Conservation (phyloP, 257 asterid genomes). For the Eucommia ulmoides region DNA sequence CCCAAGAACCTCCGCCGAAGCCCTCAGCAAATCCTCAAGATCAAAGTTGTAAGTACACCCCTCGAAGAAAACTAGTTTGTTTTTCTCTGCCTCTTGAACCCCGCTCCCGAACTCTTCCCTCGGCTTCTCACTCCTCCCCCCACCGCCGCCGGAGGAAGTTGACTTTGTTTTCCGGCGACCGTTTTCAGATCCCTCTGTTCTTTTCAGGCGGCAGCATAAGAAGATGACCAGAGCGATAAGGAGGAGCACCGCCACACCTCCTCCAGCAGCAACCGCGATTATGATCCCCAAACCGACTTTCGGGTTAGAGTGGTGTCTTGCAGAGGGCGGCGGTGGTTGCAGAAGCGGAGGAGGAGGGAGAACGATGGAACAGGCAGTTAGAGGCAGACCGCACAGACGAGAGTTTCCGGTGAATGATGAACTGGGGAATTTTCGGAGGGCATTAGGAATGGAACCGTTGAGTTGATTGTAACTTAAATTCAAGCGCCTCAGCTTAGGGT, state of each 20-base stretch:
- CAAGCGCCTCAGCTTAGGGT: conserved; percentile 33
- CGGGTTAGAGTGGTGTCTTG: conserved; percentile 16
- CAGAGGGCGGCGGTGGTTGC: conserved; percentile 16
- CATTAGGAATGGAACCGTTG: conserved; percentile 53
- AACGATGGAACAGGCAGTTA: conserved; percentile 34
- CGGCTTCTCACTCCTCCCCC: conserved; percentile 75
- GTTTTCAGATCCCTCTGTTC: conserved; percentile 22
- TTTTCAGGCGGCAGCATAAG: conserved; percentile 46
- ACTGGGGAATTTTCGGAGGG: conserved; percentile 38
- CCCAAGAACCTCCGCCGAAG: conserved; percentile 88
- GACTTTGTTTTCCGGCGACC: conserved; percentile 56
- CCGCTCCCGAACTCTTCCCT: conserved; percentile 89
- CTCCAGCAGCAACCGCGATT: conserved; percentile 82
- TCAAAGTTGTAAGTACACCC: conserved; percentile 85
- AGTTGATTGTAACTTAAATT: conserved; percentile 58
- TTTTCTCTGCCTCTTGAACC: conserved; percentile 77
- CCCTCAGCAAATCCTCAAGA: conserved; percentile 89
- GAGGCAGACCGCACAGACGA: conserved; percentile 52
- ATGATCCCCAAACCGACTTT: conserved; percentile 48
- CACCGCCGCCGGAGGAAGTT: conserved; percentile 47
- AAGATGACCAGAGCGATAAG: conserved; percentile 32
- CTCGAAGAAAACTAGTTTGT: conserved; percentile 84
- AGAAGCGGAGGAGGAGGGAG: conserved; percentile 42
- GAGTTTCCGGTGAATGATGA: conserved; percentile 62
- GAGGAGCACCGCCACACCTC: conserved; percentile 38